These are phyloP conservation scores for Populus hybrid DNA, from an alignment of 441 rosid species.

Conservation along the genomic window DNA sequence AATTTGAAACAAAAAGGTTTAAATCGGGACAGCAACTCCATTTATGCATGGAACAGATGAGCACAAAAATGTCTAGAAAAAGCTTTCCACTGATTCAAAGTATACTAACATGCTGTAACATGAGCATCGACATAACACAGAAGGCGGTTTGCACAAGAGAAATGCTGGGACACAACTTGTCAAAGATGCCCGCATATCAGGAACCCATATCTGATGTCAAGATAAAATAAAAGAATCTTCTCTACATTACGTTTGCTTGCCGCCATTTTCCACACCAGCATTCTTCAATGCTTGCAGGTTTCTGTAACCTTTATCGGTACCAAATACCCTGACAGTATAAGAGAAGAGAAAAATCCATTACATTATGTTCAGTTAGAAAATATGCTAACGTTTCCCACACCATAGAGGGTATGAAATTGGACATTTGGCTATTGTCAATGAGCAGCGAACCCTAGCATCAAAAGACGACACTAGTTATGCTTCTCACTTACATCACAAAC, in stretches of 20 bases:
- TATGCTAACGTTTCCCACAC: neutral
- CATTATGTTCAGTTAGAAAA: neutral
- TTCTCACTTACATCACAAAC: neutral
- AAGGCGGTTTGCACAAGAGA: slow-evolving; percentile 3
- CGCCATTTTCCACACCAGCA: slow-evolving; percentile 30
- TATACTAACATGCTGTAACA: slow-evolving; percentile 25
- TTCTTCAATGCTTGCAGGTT: slow-evolving; percentile 68
- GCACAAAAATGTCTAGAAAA: slow-evolving; percentile 23
- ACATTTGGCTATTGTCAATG: neutral
- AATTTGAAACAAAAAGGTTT: slow-evolving; percentile 1
- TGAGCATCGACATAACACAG: slow-evolving; percentile 24
- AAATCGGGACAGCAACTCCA: slow-evolving; percentile 22
- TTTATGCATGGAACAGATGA: slow-evolving; percentile 21
- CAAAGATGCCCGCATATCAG: slow-evolving; percentile 8
- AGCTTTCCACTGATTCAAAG: slow-evolving; percentile 31
- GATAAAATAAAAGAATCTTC: slow-evolving; percentile 25
- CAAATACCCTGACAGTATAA: slow-evolving; percentile 64
- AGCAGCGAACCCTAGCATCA: neutral
- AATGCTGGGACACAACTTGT: neutral
- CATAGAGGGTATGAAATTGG: too few species aligned
- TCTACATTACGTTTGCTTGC: slow-evolving; percentile 34
- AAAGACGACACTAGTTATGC: neutral
- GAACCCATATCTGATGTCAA: slow-evolving; percentile 23
- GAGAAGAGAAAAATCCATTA: neutral
- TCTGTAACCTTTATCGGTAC: slow-evolving; percentile 87